Conservation (phyloP, 2,329 filamentous ascomycete species). For the Botrytis fabae region DNA sequence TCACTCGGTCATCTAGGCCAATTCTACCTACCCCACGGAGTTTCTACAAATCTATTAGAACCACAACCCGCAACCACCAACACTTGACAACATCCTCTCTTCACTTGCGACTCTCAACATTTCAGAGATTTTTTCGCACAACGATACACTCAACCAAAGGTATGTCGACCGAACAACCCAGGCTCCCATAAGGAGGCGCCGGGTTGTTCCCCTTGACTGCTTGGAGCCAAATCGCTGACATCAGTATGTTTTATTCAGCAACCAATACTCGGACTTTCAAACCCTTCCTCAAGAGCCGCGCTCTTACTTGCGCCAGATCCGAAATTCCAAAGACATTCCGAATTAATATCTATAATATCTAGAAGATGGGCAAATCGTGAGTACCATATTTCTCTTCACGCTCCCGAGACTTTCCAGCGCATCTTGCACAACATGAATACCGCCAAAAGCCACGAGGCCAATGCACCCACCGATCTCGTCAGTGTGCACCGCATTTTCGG, state of each 20-base stretch:
- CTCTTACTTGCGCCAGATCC: slow-evolving; percentile 17
- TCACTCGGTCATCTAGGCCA: slow-evolving; percentile 6
- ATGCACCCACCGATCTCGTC: slow-evolving; percentile 9
- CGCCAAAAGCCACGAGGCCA: slow-evolving; percentile 13
- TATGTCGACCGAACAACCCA: neutral
- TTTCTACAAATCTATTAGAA: slow-evolving; percentile 16
- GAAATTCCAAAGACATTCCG: neutral
- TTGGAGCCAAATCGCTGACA: slow-evolving; percentile 15
- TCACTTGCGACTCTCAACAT: neutral
- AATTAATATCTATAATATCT: slow-evolving; percentile 14
- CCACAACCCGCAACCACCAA: slow-evolving; percentile 2
- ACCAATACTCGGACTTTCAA: slow-evolving; percentile 4
- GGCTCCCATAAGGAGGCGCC: neutral
- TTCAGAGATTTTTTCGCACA: neutral
- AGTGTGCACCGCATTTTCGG: slow-evolving; percentile 9
- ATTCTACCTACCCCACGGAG: slow-evolving; percentile 18
- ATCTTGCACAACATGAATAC: slow-evolving; percentile 12
- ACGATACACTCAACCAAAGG: neutral
- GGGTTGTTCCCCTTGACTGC: neutral
- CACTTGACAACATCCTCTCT: neutral
- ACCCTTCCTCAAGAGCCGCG: slow-evolving; percentile 12
- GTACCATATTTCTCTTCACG: slow-evolving; percentile 17
- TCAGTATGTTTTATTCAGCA: neutral
- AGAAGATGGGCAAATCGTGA: slow-evolving; percentile 28
- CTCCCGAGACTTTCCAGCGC: slow-evolving; percentile 12